Evolutionary conservation across 257 asterid genomes (phyloP).

Genomic region (Datura wrightii): DNA sequence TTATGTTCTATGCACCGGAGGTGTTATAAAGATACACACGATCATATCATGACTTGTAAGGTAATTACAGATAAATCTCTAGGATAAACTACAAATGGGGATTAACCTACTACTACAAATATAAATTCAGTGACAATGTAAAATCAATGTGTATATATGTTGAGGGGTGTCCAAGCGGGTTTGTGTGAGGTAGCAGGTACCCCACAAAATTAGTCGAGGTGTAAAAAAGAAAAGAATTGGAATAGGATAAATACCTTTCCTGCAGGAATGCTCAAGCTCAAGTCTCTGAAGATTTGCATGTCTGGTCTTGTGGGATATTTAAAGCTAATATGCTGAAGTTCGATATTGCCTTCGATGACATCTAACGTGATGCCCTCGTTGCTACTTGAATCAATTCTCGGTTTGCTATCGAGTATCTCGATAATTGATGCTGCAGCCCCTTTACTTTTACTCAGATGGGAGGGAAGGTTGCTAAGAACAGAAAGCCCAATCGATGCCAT

Average conservation of each 20-base stretch:
- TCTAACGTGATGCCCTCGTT: slow-evolving; percentile 47
- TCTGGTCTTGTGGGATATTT: slow-evolving; percentile 72
- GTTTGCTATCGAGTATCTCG: slow-evolving; percentile 56
- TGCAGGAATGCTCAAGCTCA: slow-evolving; percentile 56
- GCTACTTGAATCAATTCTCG: slow-evolving; percentile 54
- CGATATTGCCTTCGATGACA: slow-evolving; percentile 61
- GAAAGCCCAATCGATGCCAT: slow-evolving; percentile 64
- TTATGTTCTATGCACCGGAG: not conserved
- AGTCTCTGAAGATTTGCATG: slow-evolving; percentile 57
- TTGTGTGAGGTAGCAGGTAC: not conserved
- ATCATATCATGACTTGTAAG: not conserved
- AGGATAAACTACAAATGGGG: not conserved
- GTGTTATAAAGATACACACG: not conserved
- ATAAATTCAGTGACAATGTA: not conserved
- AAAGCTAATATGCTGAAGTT: slow-evolving; percentile 56
- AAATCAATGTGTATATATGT: not conserved
- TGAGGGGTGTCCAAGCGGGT: not conserved
- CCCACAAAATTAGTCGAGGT: not conserved
- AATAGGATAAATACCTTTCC: slow-evolving; percentile 51
- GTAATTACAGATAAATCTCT: not conserved
- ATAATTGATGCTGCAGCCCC: slow-evolving; percentile 68
- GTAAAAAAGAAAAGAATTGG: not conserved
- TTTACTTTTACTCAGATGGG: slow-evolving; percentile 63
- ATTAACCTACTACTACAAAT: not conserved
- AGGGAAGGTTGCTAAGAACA: slow-evolving; percentile 66